Base-by-base conservation (phyloP, 139 green algal genomes). In the Helicosporidium sp. region DNA sequence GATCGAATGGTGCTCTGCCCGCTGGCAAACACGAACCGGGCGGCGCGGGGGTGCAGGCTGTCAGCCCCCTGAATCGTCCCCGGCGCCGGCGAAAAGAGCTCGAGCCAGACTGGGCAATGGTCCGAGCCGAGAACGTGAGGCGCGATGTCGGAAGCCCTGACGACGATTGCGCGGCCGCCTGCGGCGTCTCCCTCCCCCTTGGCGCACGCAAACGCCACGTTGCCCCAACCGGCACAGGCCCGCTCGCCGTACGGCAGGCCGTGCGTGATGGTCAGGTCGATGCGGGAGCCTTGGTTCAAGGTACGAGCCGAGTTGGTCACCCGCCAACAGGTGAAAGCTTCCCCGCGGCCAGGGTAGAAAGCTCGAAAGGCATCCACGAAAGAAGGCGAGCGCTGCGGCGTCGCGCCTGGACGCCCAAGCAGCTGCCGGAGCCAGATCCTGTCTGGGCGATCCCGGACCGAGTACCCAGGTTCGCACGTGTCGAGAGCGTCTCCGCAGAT, bases 321-420 rank as follows among this genome's bases (percentile, higher is more conserved):
- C 46, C 47, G 72, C 82, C 82, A 93, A 57, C 78, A 89, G 2
- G 79, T 89, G 58, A 68, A 91, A 0, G 75, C 81, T 12, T 63
- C 19, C 0, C 18, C 49, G 31, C 73, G 69, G 53, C n/a, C n/a
- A 0, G 72, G 73, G 41, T 72, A 53, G 49, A 76, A 70, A 10
- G 54, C 27, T 4, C 73, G 43, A 43, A 82, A 82, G 10, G 56
- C 54, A 20, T 82, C 73, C 16, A 69, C 48, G 15, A 76, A 60
- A 1, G 41, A 29, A 16, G 20, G n/a, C 5, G 16, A 18, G 3
- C 22, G 31, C 10, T 13, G 31, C 31, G 31, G 31, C 31, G 31
- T 37, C 10, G 10, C 31, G 13, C 10, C 31, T 10, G 31, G 31
- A 10, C 13, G 31, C 10, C 31, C 31, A 13, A 78, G 33, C 24